phyloP scores from a whole-genome alignment of 306 rosid genomes.

The Prunus kanzakura region DNA sequence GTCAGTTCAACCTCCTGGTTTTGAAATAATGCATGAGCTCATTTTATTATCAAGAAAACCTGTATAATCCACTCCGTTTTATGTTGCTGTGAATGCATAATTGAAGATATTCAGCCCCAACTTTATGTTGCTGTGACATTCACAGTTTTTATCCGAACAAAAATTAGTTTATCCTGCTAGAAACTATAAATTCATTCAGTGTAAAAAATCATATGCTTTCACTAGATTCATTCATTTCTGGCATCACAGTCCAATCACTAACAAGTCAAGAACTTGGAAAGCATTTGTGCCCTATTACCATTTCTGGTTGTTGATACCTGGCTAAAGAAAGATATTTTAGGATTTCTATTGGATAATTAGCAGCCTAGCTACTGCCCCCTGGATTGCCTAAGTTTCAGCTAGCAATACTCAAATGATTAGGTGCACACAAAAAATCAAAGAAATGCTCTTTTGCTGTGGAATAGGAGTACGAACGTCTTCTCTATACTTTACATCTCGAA shows the following conservation, averaged over 20 bases:
- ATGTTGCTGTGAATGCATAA: background rate
- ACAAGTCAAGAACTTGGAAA: background rate
- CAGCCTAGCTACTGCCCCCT: background rate
- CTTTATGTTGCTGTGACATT: background rate
- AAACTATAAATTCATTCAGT: background rate
- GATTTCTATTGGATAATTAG: background rate
- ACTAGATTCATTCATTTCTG: background rate
- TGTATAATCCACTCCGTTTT: background rate
- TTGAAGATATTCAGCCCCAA: background rate
- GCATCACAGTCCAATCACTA: background rate
- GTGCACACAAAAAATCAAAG: background rate
- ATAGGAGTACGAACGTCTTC: background rate
- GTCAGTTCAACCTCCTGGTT: background rate
- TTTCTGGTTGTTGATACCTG: background rate
- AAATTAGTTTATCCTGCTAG: background rate
- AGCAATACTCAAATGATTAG: background rate
- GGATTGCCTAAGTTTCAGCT: too few relatives aligned
- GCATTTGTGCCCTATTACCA: background rate
- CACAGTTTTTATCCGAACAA: background rate
- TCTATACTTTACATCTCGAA: background rate
- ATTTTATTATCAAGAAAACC: background rate
- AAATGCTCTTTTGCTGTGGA: background rate
- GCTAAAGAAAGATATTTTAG: background rate
- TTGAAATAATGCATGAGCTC: background rate
- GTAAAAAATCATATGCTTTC: background rate